These are phyloP conservation scores for Solanum ossicruentum DNA, from an alignment of 257 asterid species.

Conservation along the genomic window DNA sequence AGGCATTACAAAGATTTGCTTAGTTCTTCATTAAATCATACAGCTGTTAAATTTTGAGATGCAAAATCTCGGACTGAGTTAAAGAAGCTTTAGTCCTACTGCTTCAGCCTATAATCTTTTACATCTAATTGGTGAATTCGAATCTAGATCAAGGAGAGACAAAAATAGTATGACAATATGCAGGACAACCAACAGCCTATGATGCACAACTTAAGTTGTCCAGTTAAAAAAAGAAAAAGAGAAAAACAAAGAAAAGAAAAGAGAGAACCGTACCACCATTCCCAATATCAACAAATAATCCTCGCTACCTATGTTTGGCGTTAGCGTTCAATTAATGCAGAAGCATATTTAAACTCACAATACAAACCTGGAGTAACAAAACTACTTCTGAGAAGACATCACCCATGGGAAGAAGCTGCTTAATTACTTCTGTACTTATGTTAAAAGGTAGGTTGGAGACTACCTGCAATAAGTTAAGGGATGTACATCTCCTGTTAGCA, in stretches of 20 bases:
- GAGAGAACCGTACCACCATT: not conserved
- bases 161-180: not conserved
- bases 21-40: not conserved
- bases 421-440: constrained; percentile 81
- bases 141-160: not conserved
- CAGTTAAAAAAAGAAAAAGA: too few species aligned
- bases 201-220: not conserved
- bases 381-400: constrained; percentile 81
- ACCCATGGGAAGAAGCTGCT: constrained; percentile 97
- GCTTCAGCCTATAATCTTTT: not conserved
- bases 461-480: constrained; percentile 37
- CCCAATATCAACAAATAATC: not conserved
- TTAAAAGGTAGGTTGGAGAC: constrained; percentile 92
- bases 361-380: constrained; percentile 76
- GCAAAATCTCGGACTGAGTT: not conserved
- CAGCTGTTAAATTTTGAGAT: not conserved
- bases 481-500: not conserved
- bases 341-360: not conserved
- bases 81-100: not conserved
- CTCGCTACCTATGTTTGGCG: not conserved
- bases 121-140: not conserved
- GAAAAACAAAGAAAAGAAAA: too few species aligned
- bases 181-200: not conserved
- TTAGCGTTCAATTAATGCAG: not conserved
- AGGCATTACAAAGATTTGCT: not conserved